Conservation (phyloP, 768 basidiomycete species). For the Royoungia palumana region DNA sequence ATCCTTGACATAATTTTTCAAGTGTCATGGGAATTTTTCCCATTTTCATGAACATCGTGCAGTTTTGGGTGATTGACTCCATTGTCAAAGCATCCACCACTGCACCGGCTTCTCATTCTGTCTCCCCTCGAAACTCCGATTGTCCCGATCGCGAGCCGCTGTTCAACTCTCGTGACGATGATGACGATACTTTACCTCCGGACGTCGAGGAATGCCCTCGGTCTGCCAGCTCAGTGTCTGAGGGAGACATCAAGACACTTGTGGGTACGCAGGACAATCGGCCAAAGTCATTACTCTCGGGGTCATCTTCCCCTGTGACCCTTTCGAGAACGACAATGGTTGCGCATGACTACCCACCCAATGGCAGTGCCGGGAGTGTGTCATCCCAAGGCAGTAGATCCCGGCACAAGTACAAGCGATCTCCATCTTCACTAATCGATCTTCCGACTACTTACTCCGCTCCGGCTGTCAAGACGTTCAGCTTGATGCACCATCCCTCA, state of each 20-base stretch:
- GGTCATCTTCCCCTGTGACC: slow-evolving; percentile 15
- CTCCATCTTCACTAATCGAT: slow-evolving; percentile 41
- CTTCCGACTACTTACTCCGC: slow-evolving; percentile 27
- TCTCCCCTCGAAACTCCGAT: slow-evolving; percentile 37
- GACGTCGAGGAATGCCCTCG: slow-evolving; percentile 49
- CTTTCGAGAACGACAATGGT: slow-evolving; percentile 10
- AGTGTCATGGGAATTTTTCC: slow-evolving; percentile 93
- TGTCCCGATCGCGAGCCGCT: slow-evolving; percentile 57
- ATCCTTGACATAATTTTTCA: slow-evolving; percentile 9
- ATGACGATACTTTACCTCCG: slow-evolving; percentile 34
- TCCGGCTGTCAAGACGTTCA: slow-evolving; percentile 37
- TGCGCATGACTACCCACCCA: slow-evolving; percentile 54
- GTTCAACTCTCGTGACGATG: slow-evolving; percentile 56
- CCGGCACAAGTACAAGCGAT: slow-evolving; percentile 28
- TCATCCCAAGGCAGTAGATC: slow-evolving; percentile 19
- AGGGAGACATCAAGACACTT: slow-evolving; percentile 23
- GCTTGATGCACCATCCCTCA: slow-evolving; percentile 9
- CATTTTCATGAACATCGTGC: slow-evolving; percentile 81
- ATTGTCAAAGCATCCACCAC: slow-evolving; percentile 73
- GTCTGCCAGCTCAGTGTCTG: slow-evolving; percentile 33
- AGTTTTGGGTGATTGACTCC: slow-evolving; percentile 95
- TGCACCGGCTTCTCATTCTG: slow-evolving; percentile 38
- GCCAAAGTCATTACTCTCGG: slow-evolving; percentile 10
- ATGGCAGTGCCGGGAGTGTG: slow-evolving; percentile 39
- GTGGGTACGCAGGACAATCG: slow-evolving; percentile 13